Evolutionary conservation across 805 yeast species (phyloP), one percentile per base, ranked within the genome.

Genomic region (Candida montana): DNA sequence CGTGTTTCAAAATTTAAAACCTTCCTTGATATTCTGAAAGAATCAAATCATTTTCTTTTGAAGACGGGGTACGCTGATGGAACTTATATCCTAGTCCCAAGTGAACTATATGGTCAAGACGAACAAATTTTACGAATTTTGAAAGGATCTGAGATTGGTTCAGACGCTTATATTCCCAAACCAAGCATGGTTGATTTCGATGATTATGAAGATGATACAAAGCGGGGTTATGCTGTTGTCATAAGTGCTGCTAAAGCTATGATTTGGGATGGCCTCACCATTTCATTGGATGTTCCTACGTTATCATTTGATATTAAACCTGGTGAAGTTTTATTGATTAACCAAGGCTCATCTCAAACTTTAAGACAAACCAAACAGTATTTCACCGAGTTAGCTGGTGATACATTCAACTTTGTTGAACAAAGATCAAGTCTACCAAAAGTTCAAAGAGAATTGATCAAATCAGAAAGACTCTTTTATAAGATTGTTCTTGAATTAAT

Each of bases 221-320:
- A 55, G 15, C 37, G 50, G 7, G 85, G 88, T 0, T 87, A 85
- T 49, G 73, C 87, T 12, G 53, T 89, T 21, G 82, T 87, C 0
- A 62, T 90, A 5, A 80, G 86, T 52, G 89, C 95, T 0, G 72
- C 81, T 3, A 86, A 86, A 53, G 95, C 96, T 0, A 74, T 90
- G 62, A 77, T 85, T 37, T 91, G 98, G 98, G 89, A 84, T 46
- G 97, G 97, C 5, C 72, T 76, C 15, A 79, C 83, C 48, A 71
- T 81, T 30, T 74, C 79, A 33, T 58, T 85, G 6, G 68, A 71
- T 12, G 59, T 77, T 12, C 71, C 54, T 16, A 54, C 55, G 5
- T 20, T 56, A 5, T 56, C 60, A 3, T 67, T 77, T 19, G 81
- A 79, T 42, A 65, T 84, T n/a, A 74, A 72, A 45, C 77, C 75